These are phyloP conservation scores for Xylariales sp. DNA, from an alignment of 2,329 filamentous ascomycete genomes.

Conservation along the genomic window DNA sequence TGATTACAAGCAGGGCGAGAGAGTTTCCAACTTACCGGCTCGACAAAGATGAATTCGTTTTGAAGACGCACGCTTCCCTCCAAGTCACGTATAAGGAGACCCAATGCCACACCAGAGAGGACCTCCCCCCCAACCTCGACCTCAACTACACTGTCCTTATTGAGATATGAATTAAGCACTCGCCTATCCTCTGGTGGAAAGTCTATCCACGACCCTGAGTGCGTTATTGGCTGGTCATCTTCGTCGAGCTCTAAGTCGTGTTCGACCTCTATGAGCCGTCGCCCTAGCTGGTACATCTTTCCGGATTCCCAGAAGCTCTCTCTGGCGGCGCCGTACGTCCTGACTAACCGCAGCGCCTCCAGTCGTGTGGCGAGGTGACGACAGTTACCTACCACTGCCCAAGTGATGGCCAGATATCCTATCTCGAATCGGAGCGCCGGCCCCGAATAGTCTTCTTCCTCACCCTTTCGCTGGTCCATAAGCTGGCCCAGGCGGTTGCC, in stretches of 20 bases:
- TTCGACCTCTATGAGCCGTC: constrained; percentile 32
- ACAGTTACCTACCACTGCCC: constrained; percentile 33
- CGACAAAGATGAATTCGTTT: too few relatives aligned
- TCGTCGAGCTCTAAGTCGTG: constrained; percentile 25
- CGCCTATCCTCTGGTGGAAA: constrained; percentile 21
- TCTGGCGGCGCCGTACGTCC: constrained; percentile 19
- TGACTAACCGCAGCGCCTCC: constrained; percentile 26
- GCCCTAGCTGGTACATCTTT: constrained; percentile 25
- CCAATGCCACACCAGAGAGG: too few relatives aligned
- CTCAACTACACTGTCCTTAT: too few relatives aligned
- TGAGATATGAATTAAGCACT: too few relatives aligned
- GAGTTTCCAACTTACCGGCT: too few relatives aligned
- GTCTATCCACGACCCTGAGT: constrained; percentile 14
- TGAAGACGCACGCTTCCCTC: too few relatives aligned
- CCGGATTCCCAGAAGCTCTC: constrained; percentile 33
- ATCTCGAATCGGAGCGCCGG: constrained; percentile 34
- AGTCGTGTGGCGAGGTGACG: constrained; percentile 30
- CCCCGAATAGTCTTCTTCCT: too few relatives aligned
- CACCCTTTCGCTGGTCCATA: too few relatives aligned
- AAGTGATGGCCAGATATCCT: constrained; percentile 32
- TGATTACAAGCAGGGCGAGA: too few relatives aligned
- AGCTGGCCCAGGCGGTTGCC: not conserved
- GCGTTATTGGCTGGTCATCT: constrained; percentile 10
- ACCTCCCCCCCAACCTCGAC: too few relatives aligned
- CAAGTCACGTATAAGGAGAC: too few relatives aligned